Evolutionary conservation across 495 filamentous ascomycete species (phyloP), one percentile per base, ranked within the genome.

Genomic region (Tuber brumale): DNA sequence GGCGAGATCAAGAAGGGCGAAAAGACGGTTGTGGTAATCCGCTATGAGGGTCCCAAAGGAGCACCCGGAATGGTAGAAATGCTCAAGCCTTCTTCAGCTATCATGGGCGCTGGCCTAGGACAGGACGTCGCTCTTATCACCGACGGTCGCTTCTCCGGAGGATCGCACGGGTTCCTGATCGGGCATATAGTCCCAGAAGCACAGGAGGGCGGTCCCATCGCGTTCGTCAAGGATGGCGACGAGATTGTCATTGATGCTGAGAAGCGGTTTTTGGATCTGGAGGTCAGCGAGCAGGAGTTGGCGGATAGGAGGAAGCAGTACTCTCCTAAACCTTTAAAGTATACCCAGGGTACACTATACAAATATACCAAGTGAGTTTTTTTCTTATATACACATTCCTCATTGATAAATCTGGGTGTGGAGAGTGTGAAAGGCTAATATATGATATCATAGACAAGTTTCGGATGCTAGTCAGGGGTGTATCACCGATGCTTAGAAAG

Each of bases 11-110:
- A 92, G 86, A 95, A 96, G 87, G 95, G 94, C 76, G 95, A 99
- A 85, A 98, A 97, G 87, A 96, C 93, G 0, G 96, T 99, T 44
- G 95, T 97, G 70, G 90, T 98, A 70, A 98, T 99, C 86, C 93
- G 95, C 71, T 97, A 99, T 87, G 93, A 95, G 81, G 95, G 92
- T 0, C 92, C 92, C 71, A 92, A 92, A 84, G 92, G 92, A 75
- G 91, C 91, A 1, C 92, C 92, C 0, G 92, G 92, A 70, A 94
- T 95, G 93, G 92, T 92, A 18, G 92, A 95, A 85, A 94, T 94
- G 92, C 85, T 95, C 81, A 95, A 95, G 84, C 92, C 93, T 66
- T 89, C 87, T 74, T 91, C 90, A 16, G 92, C 92, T 37, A 93
- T 95, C 85, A 95, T 95, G 92, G 92, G 92, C 73, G 91, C 91